Conservation (phyloP, 306 rosid species). For the Gillenia trifoliata region DNA sequence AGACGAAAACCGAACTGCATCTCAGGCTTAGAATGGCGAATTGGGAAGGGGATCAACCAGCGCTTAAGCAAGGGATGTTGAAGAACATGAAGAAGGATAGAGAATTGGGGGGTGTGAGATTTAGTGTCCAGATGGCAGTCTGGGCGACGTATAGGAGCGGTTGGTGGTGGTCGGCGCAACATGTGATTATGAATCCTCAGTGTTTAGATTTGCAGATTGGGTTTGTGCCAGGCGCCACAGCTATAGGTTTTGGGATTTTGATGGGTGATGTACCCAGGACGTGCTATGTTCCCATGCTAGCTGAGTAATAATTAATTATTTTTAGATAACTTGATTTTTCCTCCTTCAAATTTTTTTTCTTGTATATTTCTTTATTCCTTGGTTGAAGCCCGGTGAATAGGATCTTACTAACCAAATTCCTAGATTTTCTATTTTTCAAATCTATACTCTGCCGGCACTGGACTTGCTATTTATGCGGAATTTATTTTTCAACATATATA, state of each 20-base stretch:
- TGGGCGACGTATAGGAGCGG: slow-evolving; percentile 1
- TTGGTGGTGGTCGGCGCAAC: neutral
- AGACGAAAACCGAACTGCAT: neutral
- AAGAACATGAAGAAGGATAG: slow-evolving; percentile 2
- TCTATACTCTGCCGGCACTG: too few relatives aligned
- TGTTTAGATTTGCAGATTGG: slow-evolving; percentile 6
- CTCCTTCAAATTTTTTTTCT: too few relatives aligned
- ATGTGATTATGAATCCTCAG: slow-evolving; percentile 6
- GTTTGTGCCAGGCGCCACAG: slow-evolving; percentile 5
- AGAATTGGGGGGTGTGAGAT: neutral
- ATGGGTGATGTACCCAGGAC: neutral
- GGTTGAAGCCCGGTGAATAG: too few relatives aligned
- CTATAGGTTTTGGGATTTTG: slow-evolving; percentile 12
- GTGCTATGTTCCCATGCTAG: slow-evolving; percentile 14
- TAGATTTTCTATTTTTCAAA: too few relatives aligned
- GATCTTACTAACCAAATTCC: too few relatives aligned
- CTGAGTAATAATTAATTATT: neutral
- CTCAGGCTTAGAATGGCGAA: neutral
- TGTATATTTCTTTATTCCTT: too few relatives aligned
- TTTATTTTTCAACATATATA: too few relatives aligned
- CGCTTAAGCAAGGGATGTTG: slow-evolving; percentile 10
- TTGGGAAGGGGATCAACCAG: slow-evolving; percentile 9
- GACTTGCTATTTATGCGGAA: too few relatives aligned
- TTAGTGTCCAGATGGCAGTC: slow-evolving; percentile 2
- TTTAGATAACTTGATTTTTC: neutral